phyloP scores from a whole-genome alignment of 345 rosid species.

The Arabis alpina region DNA sequence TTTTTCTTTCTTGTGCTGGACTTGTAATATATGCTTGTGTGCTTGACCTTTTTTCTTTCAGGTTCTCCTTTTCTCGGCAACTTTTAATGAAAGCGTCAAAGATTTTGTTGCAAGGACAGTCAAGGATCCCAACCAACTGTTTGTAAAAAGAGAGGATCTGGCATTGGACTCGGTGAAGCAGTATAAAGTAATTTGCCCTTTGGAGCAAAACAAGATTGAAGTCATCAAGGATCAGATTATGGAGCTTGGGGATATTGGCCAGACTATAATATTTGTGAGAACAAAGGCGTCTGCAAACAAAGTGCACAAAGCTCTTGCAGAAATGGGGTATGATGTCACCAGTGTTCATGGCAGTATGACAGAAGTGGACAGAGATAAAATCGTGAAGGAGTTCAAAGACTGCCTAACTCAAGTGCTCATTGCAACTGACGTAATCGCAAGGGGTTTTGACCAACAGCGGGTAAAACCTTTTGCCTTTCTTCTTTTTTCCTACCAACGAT shows the following conservation, averaged over 20 bases:
- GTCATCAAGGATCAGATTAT: conserved; percentile 83
- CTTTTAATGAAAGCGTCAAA: conserved; percentile 81
- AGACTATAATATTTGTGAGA: conserved; percentile 79
- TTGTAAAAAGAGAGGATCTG: conserved; percentile 89
- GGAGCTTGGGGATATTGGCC: conserved; percentile 87
- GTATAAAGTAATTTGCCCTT: conserved; percentile 86
- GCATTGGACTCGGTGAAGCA: conserved; percentile 88
- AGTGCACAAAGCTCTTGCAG: conserved; percentile 67
- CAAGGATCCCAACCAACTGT: conserved; percentile 79
- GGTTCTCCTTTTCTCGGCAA: conserved; percentile 96
- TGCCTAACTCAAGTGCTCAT: conserved; percentile 87
- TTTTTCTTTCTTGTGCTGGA: conserved; percentile 3
- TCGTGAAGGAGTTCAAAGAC: conserved; percentile 86
- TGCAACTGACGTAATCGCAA: conserved; percentile 85
- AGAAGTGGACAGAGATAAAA: conserved; percentile 76
- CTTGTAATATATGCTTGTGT: background rate
- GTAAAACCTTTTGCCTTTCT: conserved; percentile 41
- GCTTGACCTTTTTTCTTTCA: conserved; percentile 30
- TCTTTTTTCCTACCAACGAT: background rate
- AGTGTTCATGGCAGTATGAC: conserved; percentile 72
- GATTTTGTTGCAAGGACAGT: conserved; percentile 67
- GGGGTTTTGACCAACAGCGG: conserved; percentile 96
- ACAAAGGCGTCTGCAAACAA: conserved; percentile 63
- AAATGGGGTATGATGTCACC: conserved; percentile 81
- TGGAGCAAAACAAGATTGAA: conserved; percentile 65